phyloP scores from a whole-genome alignment of 2,329 filamentous ascomycete species.

The Neospermospora avenae region DNA sequence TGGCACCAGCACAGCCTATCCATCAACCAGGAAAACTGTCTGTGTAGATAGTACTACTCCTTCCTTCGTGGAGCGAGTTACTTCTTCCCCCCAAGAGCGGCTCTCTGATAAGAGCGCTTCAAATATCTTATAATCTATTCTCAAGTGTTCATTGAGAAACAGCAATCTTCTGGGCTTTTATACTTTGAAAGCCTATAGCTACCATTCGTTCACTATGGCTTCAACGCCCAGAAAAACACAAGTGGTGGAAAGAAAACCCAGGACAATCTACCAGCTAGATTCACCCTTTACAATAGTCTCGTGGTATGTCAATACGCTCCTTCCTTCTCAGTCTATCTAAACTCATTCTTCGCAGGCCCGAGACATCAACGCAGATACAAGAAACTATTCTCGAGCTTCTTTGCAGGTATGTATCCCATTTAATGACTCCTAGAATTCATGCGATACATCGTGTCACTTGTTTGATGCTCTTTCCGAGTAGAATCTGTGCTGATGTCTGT shows the following conservation, averaged over 20 bases:
- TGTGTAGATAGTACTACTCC: too few species aligned
- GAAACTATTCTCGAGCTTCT: slow-evolving; percentile 64
- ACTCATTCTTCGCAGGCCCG: slow-evolving; percentile 49
- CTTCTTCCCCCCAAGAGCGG: neutral
- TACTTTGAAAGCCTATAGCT: too few species aligned
- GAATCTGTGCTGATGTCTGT: neutral
- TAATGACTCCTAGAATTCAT: neutral
- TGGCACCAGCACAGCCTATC: too few species aligned
- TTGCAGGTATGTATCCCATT: slow-evolving; percentile 50
- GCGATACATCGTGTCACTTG: neutral
- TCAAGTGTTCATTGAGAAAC: too few species aligned
- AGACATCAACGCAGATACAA: slow-evolving; percentile 55
- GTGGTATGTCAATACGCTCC: slow-evolving; percentile 47
- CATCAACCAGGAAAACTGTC: too few species aligned
- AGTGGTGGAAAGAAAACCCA: slow-evolving; percentile 50
- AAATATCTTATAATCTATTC: too few species aligned
- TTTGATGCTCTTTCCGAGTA: neutral
- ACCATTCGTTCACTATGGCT: neutral
- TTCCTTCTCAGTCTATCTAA: neutral
- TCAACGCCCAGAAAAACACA: neutral
- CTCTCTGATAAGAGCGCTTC: neutral
- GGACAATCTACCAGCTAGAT: slow-evolving; percentile 61
- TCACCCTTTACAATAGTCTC: slow-evolving; percentile 58
- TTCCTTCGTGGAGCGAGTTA: neutral
- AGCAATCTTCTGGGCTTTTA: too few species aligned